Base-by-base conservation (phyloP, 257 asterid species). In the Rubia yunnanensis region DNA sequence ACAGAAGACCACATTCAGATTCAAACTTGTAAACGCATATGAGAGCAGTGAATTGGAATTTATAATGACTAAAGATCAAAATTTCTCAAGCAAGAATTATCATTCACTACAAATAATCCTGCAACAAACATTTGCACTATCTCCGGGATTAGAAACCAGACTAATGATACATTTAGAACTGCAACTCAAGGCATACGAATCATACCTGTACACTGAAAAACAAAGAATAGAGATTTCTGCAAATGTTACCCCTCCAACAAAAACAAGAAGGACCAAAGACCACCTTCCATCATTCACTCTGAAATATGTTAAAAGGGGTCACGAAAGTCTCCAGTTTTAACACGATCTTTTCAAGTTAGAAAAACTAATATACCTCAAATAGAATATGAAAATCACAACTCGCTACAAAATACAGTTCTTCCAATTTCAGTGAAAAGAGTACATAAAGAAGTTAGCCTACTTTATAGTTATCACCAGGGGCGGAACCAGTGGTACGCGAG, bases 191-290 rank as follows among this genome's bases (percentile, higher is more conserved):
- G 41, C 10, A 75, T 38, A 38, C 3, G 46, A 11, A 10, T 39
- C 52, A 53, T 50, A 85, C 99, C 96, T 90, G 96, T 66, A 92
- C 76, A 77, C 95, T 85, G 68, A 90, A 74, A 87, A 90, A 38
- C 99, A 96, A 73, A 94, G 97, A 62, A 97, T 96, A 68, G 97
- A 86, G 30, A 90, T 90, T 82, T 94, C 99, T 44, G 99, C 99
- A 74, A 85, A 85, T 18, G 99, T 92, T 64, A 92, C 99, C 64
- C 97, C 99, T 55, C 99, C 99, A 73, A 94, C 77, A 61, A 94
- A 94, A 74, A 94, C 97, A 27, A 94, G 96, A 26, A 90, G 95
- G 81, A 94, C 92, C 72, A 94, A 67, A 55, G 90, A 82, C 13
- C 99, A 96, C 73, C 95, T 86, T 75, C 97, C 99, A 70, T 83